Conservation (phyloP, 345 rosid species). For the Euphorbia peplus region DNA sequence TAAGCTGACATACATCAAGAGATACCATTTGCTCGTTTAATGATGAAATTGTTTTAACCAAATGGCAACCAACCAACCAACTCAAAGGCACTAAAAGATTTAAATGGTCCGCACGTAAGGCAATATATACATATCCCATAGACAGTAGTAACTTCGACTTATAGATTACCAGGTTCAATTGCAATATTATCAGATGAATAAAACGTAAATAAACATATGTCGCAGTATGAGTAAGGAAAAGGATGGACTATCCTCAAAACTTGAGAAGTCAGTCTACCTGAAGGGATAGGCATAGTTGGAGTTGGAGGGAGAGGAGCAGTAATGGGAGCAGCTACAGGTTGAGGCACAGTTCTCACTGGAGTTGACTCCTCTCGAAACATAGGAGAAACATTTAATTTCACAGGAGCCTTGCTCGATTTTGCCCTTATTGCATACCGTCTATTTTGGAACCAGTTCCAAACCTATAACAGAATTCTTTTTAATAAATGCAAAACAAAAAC, state of each 20-base stretch:
- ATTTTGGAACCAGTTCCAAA: conserved; percentile 99
- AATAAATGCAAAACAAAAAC: not conserved
- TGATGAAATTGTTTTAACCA: not conserved
- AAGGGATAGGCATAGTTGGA: conserved; percentile 43
- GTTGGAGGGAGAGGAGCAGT: conserved; percentile 20
- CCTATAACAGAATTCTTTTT: conserved; percentile 36
- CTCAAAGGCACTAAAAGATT: not conserved
- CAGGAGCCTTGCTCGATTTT: conserved; percentile 72
- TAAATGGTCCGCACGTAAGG: not conserved
- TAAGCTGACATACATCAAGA: not conserved
- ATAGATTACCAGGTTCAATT: not conserved
- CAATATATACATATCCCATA: not conserved
- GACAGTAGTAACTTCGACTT: conserved; percentile 1
- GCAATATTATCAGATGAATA: not conserved
- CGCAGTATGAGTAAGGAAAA: not conserved
- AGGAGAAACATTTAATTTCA: conserved; percentile 69
- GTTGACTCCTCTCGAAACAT: conserved; percentile 59
- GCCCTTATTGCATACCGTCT: conserved; percentile 93
- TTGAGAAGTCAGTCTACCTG: conserved; percentile 42
- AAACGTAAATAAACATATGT: not conserved
- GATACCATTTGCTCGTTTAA: not conserved
- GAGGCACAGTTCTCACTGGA: conserved; percentile 57
- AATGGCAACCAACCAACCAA: not conserved
- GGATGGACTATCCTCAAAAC: conserved; percentile 13
- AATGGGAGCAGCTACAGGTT: conserved; percentile 51